A percentile compares a stretch with the other conserved stretches of the same genome.
These are phyloP conservation scores for Podospora appendiculata DNA, from an alignment of 495 filamentous ascomycete genomes.

Conservation along the genomic window DNA sequence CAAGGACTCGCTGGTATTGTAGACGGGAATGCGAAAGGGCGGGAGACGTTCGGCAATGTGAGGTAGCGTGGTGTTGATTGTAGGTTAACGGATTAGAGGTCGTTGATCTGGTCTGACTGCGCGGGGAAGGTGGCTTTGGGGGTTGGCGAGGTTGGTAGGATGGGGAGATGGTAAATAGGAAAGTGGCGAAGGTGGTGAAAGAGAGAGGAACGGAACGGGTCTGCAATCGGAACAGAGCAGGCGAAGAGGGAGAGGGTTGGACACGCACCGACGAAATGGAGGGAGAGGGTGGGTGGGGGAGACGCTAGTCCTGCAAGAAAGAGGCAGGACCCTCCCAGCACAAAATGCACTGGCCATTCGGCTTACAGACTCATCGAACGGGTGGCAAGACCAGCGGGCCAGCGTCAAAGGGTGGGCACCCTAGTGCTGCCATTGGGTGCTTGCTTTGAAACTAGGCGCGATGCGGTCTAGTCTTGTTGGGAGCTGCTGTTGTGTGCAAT, in stretches of 20 bases:
- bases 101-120: slow-evolving; percentile 3
- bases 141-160: slow-evolving; percentile 16
- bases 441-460: slow-evolving; percentile 5
- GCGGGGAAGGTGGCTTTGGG: slow-evolving; percentile 8
- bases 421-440: slow-evolving; percentile 15
- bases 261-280: slow-evolving; percentile 12
- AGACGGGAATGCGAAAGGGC: not conserved
- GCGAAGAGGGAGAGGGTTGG: slow-evolving; percentile 22
- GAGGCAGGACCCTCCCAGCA: slow-evolving; percentile 28
- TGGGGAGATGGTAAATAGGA: slow-evolving; percentile 24
- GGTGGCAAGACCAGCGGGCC: slow-evolving; percentile 25
- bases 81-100: slow-evolving; percentile 1
- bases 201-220: slow-evolving; percentile 20
- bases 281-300: slow-evolving; percentile 12
- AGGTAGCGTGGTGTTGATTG: not conserved
- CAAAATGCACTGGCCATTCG: slow-evolving; percentile 26
- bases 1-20: not conserved
- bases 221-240: slow-evolving; percentile 28
- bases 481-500: slow-evolving; percentile 26
- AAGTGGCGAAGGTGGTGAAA: slow-evolving; percentile 23
- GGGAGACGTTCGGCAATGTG: not conserved
- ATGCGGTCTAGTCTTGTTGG: slow-evolving; percentile 9
- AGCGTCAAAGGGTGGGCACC: slow-evolving; percentile 16
- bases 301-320: slow-evolving; percentile 28
- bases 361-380: slow-evolving; percentile 9